Evolutionary conservation across 208 protist genomes (phyloP).

Genomic region (Leptomonas pyrrhocoris): DNA sequence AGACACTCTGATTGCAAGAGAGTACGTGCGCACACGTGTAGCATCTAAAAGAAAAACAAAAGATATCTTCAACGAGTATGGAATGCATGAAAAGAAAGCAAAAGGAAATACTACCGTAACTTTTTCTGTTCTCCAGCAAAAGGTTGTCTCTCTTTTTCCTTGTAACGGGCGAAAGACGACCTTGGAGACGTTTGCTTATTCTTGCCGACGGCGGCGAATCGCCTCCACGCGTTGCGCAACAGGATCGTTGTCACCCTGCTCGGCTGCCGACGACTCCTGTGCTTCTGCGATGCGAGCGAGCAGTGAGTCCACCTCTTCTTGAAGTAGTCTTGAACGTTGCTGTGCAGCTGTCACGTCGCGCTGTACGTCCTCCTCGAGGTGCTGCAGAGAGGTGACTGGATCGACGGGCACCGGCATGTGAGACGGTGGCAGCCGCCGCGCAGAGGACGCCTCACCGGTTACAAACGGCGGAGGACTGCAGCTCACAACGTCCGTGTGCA

Average conservation of each 20-base stretch:
- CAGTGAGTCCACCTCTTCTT: constrained; percentile 26
- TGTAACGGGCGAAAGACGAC: too few species aligned
- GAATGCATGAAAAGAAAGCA: too few species aligned
- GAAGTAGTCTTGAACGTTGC: constrained; percentile 13
- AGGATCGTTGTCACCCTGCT: constrained; percentile 15
- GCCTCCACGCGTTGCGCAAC: constrained; percentile 18
- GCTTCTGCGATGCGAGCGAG: constrained; percentile 11
- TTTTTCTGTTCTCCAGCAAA: too few species aligned
- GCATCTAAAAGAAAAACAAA: too few species aligned
- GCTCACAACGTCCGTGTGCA: neutral
- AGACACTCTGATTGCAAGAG: too few species aligned
- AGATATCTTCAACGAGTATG: too few species aligned
- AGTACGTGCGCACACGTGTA: too few species aligned
- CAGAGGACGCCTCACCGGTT: neutral
- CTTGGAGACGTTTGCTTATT: too few species aligned
- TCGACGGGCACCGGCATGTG: constrained; percentile 18
- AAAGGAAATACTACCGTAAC: too few species aligned
- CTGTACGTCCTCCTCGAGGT: constrained; percentile 37
- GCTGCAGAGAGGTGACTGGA: constrained; percentile 23
- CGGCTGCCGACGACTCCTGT: neutral
- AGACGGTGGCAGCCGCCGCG: constrained; percentile 10
- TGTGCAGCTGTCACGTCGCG: constrained; percentile 39
- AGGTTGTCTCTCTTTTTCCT: too few species aligned
- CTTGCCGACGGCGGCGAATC: constrained; percentile 15
- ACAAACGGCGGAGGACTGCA: constrained; percentile 3